Base-by-base conservation (phyloP, 768 basidiomycete species). In the Obba rivulosa region DNA sequence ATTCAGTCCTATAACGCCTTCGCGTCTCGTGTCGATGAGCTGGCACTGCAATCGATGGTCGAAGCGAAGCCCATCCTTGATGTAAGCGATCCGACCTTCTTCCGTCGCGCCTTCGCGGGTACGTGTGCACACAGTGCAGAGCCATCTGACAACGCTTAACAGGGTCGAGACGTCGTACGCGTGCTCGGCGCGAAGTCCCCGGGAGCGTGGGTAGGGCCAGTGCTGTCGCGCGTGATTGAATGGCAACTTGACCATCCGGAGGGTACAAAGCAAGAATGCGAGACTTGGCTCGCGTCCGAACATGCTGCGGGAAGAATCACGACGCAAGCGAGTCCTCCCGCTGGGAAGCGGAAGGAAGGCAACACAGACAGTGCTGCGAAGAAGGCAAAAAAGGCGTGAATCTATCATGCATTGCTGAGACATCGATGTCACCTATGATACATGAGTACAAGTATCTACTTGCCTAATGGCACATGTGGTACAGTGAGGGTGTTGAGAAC, bases 221-320 rank as follows among this genome's bases (percentile, higher is more conserved):
- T 83, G 5, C 70, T 91, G 17, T 68, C 74, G n/a, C 76, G 73
- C 41, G 74, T 97, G 21, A 60, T 91, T 17, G 78, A 83, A 51
- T 98, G 93, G 94, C 92, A 93, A 57, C 73, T 98, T 7, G 83
- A 79, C 31, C 69, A 92, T 62, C 90, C 93, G 0, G 58, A 72
- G 2, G 77, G 74, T 1, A 77, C 79, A 3, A 79, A 80, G 58
- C 83, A 80, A 4, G 78, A 81, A 3, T 93, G 92, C 60, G 62
- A 71, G 23, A 62, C 62, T 11, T 96, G 91, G 91, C 67, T 97
- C 37, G 65, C 67, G 49, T 64, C 66, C n/a, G 78, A 84, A 57
- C 71, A 72, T 34, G 60, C 57, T 8, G 69, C 73, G 21, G 80
- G 79, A n/a, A 63, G 68, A 35, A 59, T 85, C 56, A 53, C 20